Conservation (phyloP, 1,139 yeast genomes). For the Debaryomyces sp. region DNA sequence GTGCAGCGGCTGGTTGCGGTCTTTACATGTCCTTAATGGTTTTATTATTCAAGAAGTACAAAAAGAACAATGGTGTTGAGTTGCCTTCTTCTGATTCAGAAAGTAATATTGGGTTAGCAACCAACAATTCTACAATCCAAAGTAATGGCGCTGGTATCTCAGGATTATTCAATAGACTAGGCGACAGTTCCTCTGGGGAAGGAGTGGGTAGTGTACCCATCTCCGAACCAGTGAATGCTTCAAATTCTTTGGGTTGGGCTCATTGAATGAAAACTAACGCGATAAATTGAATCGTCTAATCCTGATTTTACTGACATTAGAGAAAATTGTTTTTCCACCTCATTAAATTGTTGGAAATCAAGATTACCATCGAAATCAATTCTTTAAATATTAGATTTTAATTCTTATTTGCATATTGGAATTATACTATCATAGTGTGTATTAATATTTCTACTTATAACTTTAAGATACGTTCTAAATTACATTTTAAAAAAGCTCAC, state of each 20-base stretch:
- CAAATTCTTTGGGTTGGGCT: conserved; percentile 52
- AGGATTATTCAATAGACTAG: conserved; percentile 33
- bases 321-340: background rate
- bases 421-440: conserved; percentile 4
- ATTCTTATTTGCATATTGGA: conserved; percentile 6
- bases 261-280: background rate
- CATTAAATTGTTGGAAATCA: conserved; percentile 1
- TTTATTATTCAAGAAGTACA: conserved; percentile 41
- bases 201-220: conserved; percentile 33
- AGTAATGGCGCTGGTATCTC: conserved; percentile 28
- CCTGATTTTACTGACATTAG: background rate
- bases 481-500: background rate
- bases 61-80: conserved; percentile 38
- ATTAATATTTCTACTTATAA: background rate
- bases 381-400: conserved; percentile 3
- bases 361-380: background rate
- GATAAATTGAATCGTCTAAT: background rate
- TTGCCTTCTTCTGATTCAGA: conserved; percentile 49
- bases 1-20: conserved; percentile 68
- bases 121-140: conserved; percentile 19
- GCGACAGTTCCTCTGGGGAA: conserved; percentile 16
- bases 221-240: conserved; percentile 49
- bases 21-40: conserved; percentile 58
- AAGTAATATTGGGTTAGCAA: conserved; percentile 34
- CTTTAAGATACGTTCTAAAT: background rate